These are phyloP conservation scores for Tanacetum coccineum DNA, from an alignment of 129 eudicot species.

Conservation along the genomic window DNA sequence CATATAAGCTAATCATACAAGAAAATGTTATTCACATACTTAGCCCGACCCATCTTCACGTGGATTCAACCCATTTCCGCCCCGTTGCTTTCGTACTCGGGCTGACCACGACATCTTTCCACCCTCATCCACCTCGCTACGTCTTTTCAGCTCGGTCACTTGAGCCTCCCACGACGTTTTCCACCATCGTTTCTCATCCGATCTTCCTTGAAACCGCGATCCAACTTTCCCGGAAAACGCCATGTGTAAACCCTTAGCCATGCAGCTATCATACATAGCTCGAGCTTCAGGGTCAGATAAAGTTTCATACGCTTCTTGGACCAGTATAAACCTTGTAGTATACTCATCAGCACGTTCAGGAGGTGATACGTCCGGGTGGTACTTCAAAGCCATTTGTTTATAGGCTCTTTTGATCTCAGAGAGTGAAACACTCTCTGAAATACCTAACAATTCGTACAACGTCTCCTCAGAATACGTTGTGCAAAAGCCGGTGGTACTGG, in stretches of 20 bases:
- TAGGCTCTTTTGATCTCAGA: constrained; percentile 50
- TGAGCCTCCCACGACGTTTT: constrained; percentile 44
- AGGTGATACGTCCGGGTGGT: constrained; percentile 59
- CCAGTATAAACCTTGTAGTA: constrained; percentile 40
- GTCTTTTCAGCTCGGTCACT: constrained; percentile 35
- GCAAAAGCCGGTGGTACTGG: background rate
- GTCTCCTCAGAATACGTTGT: constrained; percentile 14
- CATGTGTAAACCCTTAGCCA: constrained; percentile 31
- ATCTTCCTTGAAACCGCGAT: constrained; percentile 21
- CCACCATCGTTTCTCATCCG: constrained; percentile 41
- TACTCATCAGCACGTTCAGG: constrained; percentile 32
- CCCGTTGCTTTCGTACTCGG: constrained; percentile 30
- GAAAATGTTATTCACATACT: background rate
- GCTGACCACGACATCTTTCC: constrained; percentile 37
- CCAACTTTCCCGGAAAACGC: constrained; percentile 25
- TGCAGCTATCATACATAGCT: constrained; percentile 41
- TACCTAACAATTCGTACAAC: constrained; percentile 46
- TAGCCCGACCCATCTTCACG: background rate
- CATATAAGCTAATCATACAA: background rate
- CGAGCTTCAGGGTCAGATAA: constrained; percentile 49
- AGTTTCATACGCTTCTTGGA: constrained; percentile 59
- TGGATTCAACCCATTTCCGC: background rate
- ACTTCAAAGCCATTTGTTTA: constrained; percentile 49
- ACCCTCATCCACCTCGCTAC: constrained; percentile 28
- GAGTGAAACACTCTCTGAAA: constrained; percentile 34